These are phyloP conservation scores for Colletotrichum caudatum DNA, from an alignment of 2,329 filamentous ascomycete genomes.

Conservation along the genomic window DNA sequence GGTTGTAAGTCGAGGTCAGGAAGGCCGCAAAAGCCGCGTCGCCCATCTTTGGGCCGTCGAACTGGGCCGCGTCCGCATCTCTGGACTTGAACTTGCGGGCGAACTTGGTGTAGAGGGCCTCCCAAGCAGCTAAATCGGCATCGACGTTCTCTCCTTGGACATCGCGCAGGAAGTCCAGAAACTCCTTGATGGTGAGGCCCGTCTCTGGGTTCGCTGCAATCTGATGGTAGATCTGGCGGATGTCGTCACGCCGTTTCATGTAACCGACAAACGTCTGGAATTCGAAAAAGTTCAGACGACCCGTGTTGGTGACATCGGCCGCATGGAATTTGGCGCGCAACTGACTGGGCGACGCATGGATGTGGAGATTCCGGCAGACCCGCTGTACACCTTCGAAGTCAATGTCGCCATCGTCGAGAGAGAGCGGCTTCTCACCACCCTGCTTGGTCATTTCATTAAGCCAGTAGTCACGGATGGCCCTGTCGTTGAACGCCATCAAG, in stretches of 20 bases:
- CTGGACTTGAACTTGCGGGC: slow-evolving; percentile 68
- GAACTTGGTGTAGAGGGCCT: slow-evolving; percentile 77
- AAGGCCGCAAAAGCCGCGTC: slow-evolving; percentile 83
- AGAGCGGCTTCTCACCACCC: slow-evolving; percentile 59
- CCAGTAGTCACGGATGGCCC: slow-evolving; percentile 88
- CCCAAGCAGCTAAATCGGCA: slow-evolving; percentile 74
- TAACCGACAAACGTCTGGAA: slow-evolving; percentile 87
- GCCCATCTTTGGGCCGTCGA: slow-evolving; percentile 69
- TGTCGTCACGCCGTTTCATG: slow-evolving; percentile 86
- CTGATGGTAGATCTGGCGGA: slow-evolving; percentile 77
- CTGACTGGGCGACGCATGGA: slow-evolving; percentile 84
- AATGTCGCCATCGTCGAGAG: slow-evolving; percentile 74
- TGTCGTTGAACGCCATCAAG: slow-evolving; percentile 85
- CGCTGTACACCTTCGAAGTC: slow-evolving; percentile 83
- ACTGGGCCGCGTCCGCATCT: slow-evolving; percentile 55
- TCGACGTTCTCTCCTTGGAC: slow-evolving; percentile 83
- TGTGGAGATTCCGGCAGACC: slow-evolving; percentile 90
- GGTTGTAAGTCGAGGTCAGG: slow-evolving; percentile 80
- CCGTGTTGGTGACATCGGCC: slow-evolving; percentile 74
- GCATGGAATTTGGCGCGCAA: slow-evolving; percentile 79
- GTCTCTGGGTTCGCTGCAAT: slow-evolving; percentile 68
- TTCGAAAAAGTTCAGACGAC: slow-evolving; percentile 79
- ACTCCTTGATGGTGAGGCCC: slow-evolving; percentile 79
- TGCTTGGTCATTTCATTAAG: slow-evolving; percentile 82
- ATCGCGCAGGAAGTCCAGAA: slow-evolving; percentile 79